Conservation (phyloP, 2,329 filamentous ascomycete species). For the Myriosclerotinia duriaeana region DNA sequence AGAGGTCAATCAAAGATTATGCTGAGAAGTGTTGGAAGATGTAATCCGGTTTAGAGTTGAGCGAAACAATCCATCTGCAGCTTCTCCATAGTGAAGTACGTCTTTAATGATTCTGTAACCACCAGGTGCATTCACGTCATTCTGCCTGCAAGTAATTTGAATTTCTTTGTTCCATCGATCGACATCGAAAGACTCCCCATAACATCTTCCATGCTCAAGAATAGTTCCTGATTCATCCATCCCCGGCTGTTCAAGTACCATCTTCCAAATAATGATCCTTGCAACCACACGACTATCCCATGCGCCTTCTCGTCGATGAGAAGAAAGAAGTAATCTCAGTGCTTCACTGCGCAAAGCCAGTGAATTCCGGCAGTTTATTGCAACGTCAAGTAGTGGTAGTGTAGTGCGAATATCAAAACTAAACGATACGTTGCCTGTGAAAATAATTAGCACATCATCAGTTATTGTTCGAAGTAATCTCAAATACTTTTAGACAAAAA, state of each 20-base stretch:
- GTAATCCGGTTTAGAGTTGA: background rate
- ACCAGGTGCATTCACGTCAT: constrained; percentile 7
- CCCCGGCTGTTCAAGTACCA: constrained; percentile 33
- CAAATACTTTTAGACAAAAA: constrained; percentile 1
- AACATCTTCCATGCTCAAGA: constrained; percentile 27
- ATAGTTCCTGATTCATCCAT: constrained; percentile 29
- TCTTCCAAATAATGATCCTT: constrained; percentile 33
- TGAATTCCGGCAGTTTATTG: constrained; percentile 60
- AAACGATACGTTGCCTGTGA: constrained; percentile 21
- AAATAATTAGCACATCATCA: background rate
- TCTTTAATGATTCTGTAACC: constrained; percentile 11
- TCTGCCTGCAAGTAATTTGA: constrained; percentile 28
- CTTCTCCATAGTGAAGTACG: constrained; percentile 13
- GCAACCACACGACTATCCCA: constrained; percentile 51
- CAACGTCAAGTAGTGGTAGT: constrained; percentile 61
- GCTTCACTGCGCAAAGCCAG: constrained; percentile 56
- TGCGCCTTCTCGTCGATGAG: constrained; percentile 63
- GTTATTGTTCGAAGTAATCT: background rate
- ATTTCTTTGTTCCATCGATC: constrained; percentile 26
- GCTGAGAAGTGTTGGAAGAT: background rate
- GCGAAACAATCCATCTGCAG: background rate
- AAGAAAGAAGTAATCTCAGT: constrained; percentile 59
- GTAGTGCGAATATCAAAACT: constrained; percentile 49
- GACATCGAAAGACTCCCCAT: constrained; percentile 29
- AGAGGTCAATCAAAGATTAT: background rate